Base-by-base conservation (phyloP, 805 yeast genomes). In the Candida michaelii region DNA sequence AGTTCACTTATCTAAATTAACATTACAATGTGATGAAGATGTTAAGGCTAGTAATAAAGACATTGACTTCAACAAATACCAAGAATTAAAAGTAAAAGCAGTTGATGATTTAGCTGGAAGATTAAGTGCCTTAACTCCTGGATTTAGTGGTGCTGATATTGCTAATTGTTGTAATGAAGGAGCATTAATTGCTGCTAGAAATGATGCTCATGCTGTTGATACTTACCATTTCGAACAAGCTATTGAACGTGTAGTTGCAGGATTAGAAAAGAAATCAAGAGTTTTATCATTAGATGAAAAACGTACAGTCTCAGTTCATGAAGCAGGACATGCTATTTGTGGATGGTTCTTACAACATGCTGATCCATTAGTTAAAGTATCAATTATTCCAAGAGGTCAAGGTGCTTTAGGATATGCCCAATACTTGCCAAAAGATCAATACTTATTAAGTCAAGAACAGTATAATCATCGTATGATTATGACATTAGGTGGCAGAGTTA, bases 391-490 rank as follows among this genome's bases (percentile, higher is more conserved):
- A 44, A 80, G 96, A 63, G 97, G 97, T 16, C 87, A 85, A 63
- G 96, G 96, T 39, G 96, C 96, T 11, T 71, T 89, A 43, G 97
- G 97, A n/a, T 89, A 90, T 62, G 97, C 97, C 3, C 97, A 90
- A 64, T 87, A 89, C 58, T 72, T 90, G 48, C 97, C 97, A 13
- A 87, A 89, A 21, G 97, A 90, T 62, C 85, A 84, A 54, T 87
- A 85, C 51, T 74, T 89, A 53, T 75, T 86, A 43, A 78, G 89
- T 23, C 80, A 82, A 36, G 83, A 83, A 55, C 93, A 90, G 59
- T 79, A 85, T 54, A 63, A 65, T 51, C 91, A 90, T 63, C 74
- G 95, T 50, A 89, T 90, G 89, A 81, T 85, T n/a, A 90, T 90
- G 91, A 83, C 96, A 0, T 67, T 90, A 25, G 97, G 96, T 46